Conservation (phyloP, 2,329 filamentous ascomycete species). For the Colletotrichum limetticola region DNA sequence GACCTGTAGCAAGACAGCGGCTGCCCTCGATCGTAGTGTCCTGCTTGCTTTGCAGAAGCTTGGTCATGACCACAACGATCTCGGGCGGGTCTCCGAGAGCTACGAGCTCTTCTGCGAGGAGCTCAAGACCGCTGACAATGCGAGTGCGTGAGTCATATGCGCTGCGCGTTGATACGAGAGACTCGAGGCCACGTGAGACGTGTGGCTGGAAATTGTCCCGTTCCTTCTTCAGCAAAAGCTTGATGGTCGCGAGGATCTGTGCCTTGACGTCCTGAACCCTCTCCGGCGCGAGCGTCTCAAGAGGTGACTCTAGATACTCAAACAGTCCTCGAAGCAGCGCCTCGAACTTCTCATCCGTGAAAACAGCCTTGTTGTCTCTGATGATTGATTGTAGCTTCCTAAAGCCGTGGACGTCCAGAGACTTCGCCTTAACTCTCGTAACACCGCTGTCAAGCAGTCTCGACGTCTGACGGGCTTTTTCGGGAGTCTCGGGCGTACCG, state of each 20-base stretch:
- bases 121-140: conserved; percentile 79
- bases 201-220: conserved; percentile 74
- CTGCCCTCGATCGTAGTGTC: conserved; percentile 56
- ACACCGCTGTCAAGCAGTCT: conserved; percentile 80
- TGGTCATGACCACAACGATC: conserved; percentile 65
- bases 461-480: conserved; percentile 66
- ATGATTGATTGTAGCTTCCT: conserved; percentile 80
- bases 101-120: conserved; percentile 78
- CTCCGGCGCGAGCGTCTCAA: conserved; percentile 64
- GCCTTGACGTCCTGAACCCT: conserved; percentile 79
- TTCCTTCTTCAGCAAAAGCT: conserved; percentile 76
- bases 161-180: conserved; percentile 72
- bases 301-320: conserved; percentile 74
- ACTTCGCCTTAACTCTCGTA: conserved; percentile 74
- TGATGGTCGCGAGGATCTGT: conserved; percentile 79
- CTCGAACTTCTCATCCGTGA: conserved; percentile 75
- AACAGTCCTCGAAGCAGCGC: conserved; percentile 75
- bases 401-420: conserved; percentile 85
- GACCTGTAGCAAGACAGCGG: conserved; percentile 69
- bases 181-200: conserved; percentile 74
- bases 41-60: conserved; percentile 58
- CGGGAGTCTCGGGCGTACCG: conserved; percentile 51
- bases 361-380: conserved; percentile 71
- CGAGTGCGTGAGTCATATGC: conserved; percentile 76
- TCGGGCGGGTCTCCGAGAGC: conserved; percentile 71